Base-by-base conservation (phyloP, 768 basidiomycete genomes). In the Collybia nuda region DNA sequence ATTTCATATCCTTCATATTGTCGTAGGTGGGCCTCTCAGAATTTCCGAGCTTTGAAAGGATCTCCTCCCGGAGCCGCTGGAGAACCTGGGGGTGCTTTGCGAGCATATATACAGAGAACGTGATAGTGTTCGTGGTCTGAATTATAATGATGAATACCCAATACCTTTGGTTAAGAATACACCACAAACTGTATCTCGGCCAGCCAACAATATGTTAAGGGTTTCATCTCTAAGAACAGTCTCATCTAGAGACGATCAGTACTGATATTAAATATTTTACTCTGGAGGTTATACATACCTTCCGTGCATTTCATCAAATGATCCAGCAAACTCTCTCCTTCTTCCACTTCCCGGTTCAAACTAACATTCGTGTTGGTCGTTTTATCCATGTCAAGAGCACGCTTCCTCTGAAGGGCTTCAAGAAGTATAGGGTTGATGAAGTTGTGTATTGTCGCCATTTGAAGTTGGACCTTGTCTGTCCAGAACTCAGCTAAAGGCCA, bases 401-500 rank as follows among this genome's bases (percentile, higher is more conserved):
- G 62, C 57, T 70, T 75, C 55, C 67, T 72, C 56, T 63, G 60
- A 2, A 83, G 48, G 5, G 79, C 80, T 35, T 76, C 71, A 32
- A 63, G 50, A 52, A 85, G 42, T 46, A 86, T 77, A 0, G 80
- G 80, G 36, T 80, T 72, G 35, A 84, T 67, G 57, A 80, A 82
- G 11, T 59, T 69, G 41, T 78, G 67, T 12, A 85, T 72, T 9
- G 78, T 67, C 35, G 62, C 58, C 71, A 79, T 77, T 39, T 72
- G 71, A 48, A 68, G 64, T 43, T 64, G 66, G 11, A 77, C 69
- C 28, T 67, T 70, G 61, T 85, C 80, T 32, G 62, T 61, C 70
- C 72, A 78, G 40, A 84, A 75, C 60, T 86, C 83, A 3, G 58
- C 46, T 7, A 85, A 58, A 2, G 78, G 76, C 83, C 83, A 85